Evolutionary conservation across 345 rosid genomes (phyloP), one percentile per base, ranked within the genome.

Genomic region (Eucalyptus dawsonii): DNA sequence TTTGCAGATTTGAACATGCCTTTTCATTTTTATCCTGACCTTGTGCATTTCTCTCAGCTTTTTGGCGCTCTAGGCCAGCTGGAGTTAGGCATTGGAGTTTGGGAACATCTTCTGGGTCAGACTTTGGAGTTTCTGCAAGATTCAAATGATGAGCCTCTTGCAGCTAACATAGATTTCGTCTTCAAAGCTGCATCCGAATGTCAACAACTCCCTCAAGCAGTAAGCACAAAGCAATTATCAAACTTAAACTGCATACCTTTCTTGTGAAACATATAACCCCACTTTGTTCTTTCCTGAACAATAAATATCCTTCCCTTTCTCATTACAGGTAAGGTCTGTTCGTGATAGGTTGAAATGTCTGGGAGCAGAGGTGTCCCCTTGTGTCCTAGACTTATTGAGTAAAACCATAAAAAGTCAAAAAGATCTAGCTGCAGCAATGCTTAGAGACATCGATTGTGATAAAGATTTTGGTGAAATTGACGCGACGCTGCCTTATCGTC

Each of bases 131-230:
- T 97, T 91, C 92, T 97, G 91, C 91, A 88, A 3, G 96, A 96
- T 91, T 92, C 95, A 88, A 95, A 96, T 91, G 96, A 94, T 89
- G 99, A 98, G 92, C 92, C 92, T 88, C 97, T 98, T 88, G 94
- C 93, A 88, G 98, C 98, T 42, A 93, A 96, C 89, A 94, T 98
- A 86, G 99, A 95, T 93, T 98, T 98, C 88, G 91, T 95, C 89
- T 94, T 96, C 91, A 98, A 95, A 91, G 96, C 98, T 91, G 99
- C 99, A 88, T 96, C 96, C 44, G 97, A 95, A 90, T 95, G 99
- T 93, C 97, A 96, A 90, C 95, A 94, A 91, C 96, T 98, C 91
- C 97, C 97, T 87, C 95, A 97, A 92, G 99, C 99, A 37, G 99
- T 98, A 95, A 87, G 95, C 11, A 42, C 53, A 44, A 14, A 29